Evolutionary conservation across 116 monocot species (phyloP), one percentile per base, ranked within the genome.

Genomic region (Iris pallida): DNA sequence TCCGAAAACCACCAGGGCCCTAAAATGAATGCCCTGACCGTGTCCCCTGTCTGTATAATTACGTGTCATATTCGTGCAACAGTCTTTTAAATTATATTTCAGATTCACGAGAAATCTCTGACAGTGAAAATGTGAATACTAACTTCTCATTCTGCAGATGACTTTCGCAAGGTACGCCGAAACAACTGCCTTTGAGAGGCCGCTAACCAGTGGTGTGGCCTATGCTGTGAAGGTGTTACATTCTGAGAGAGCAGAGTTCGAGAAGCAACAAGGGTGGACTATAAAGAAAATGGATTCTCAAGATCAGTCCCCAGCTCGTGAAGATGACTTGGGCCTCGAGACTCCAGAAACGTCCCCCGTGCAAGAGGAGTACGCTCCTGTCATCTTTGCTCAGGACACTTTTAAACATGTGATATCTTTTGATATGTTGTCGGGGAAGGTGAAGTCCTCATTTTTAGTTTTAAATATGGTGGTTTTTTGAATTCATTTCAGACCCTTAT

Each of bases 141-240:
- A 15, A 55, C 6, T 79, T 14, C 8, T 74, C 53, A 10, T 45
- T 72, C 12, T 73, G 65, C 84, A 99, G 99, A 63, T 53, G 20
- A 93, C 99, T 42, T 99, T 99, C 72, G 93, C 99, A 45, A 82
- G 83, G 54, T 99, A 93, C 68, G 86, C 99, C 4, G 93, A 90
- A 60, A 85, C 90, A 73, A 99, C 99, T 65, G 85, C 93, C 10
- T 99, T 93, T 53, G 99, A 93, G 71, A 81, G 99, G 73, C 99
- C 99, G 16, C 70, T 99, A 67, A 93, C 93, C 10, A 93, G 93
- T 45, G 88, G 93, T 43, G 93, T 99, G 45, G 93, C 99, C 40
- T 99, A 99, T 74, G 99, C 90, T 58, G 99, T 93, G 55, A 90
- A 88, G 66, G 90, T 99, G 12, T 61, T 86, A 52, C 85, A 79